A percentile compares a stretch with the other conserved stretches of the same genome.
These are phyloP conservation scores for Gossypium mustelinum DNA, from an alignment of 345 rosid species.

Conservation along the genomic window DNA sequence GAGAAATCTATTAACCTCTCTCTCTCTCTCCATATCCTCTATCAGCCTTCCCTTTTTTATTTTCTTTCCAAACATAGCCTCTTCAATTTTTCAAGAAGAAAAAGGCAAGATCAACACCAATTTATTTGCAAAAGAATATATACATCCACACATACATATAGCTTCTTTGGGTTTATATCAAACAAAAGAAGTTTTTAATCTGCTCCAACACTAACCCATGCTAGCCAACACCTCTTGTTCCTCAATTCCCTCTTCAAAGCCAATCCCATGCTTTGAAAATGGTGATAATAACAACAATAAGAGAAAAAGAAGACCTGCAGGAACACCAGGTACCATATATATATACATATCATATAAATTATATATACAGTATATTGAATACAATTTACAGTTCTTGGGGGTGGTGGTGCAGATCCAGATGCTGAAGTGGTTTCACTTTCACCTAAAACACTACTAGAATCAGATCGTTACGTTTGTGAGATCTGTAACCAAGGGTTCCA, in stretches of 20 bases:
- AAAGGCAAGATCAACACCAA: slow-evolving; percentile 9
- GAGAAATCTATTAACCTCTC: background rate
- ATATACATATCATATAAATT: background rate
- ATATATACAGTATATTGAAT: background rate
- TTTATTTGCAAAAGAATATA: background rate
- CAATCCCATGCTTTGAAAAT: slow-evolving; percentile 38
- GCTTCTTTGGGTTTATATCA: background rate
- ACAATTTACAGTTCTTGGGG: background rate
- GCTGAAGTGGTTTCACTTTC: slow-evolving; percentile 89
- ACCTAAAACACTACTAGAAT: slow-evolving; percentile 82
- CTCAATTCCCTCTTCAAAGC: slow-evolving; percentile 35
- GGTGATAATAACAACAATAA: slow-evolving; percentile 38
- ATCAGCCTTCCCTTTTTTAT: background rate
- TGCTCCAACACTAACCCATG: slow-evolving; percentile 24
- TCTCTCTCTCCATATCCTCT: background rate
- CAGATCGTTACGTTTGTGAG: slow-evolving; percentile 93
- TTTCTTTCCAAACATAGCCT: background rate
- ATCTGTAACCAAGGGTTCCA: slow-evolving; percentile 99
- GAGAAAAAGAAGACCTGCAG: slow-evolving; percentile 86
- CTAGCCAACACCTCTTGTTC: slow-evolving; percentile 31
- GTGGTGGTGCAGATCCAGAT: slow-evolving; percentile 73
- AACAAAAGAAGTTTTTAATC: background rate
- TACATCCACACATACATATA: background rate
- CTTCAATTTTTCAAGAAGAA: background rate
- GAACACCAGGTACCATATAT: slow-evolving; percentile 64